A percentile compares a stretch with the other conserved stretches of the same genome.
Evolutionary conservation across 177 flowering plant genomes (phyloP).

Genomic region (Vitis hybrid): DNA sequence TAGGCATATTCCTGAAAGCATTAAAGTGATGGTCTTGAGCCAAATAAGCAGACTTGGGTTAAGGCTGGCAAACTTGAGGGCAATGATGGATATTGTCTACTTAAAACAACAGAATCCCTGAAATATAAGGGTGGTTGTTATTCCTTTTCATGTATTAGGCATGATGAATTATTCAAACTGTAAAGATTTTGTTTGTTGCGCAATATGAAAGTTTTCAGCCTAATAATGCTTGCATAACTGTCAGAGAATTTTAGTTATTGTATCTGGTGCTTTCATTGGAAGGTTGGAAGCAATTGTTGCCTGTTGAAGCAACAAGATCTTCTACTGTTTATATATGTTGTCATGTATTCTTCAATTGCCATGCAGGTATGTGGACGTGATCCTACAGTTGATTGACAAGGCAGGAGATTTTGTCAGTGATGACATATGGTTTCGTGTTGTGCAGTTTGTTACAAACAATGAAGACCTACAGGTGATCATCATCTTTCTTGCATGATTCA

Average conservation of each 20-base stretch:
- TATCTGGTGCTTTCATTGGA: neutral
- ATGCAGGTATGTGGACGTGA: constrained; percentile 97
- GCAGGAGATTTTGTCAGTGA: constrained; percentile 99
- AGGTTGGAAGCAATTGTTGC: neutral
- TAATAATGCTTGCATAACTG: neutral
- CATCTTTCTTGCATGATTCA: neutral
- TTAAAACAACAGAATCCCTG: too few relatives aligned
- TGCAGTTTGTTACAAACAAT: constrained; percentile 96
- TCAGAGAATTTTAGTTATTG: neutral
- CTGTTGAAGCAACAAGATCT: neutral
- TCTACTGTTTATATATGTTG: neutral
- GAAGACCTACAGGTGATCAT: constrained; percentile 90
- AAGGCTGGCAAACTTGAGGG: too few relatives aligned
- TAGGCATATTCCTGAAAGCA: too few relatives aligned
- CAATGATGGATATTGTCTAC: too few relatives aligned
- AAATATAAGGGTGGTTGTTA: too few relatives aligned
- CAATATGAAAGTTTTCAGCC: neutral
- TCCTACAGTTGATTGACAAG: constrained; percentile 98
- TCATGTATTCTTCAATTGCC: neutral
- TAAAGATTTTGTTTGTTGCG: neutral
- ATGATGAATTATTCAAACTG: too few relatives aligned
- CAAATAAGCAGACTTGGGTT: too few relatives aligned
- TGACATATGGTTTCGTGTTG: constrained; percentile 99
- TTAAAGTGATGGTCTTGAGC: too few relatives aligned
- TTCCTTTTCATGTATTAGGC: too few relatives aligned